These are phyloP conservation scores for Sporothrix pallida DNA, from an alignment of 2,329 filamentous ascomycete genomes.

Conservation along the genomic window DNA sequence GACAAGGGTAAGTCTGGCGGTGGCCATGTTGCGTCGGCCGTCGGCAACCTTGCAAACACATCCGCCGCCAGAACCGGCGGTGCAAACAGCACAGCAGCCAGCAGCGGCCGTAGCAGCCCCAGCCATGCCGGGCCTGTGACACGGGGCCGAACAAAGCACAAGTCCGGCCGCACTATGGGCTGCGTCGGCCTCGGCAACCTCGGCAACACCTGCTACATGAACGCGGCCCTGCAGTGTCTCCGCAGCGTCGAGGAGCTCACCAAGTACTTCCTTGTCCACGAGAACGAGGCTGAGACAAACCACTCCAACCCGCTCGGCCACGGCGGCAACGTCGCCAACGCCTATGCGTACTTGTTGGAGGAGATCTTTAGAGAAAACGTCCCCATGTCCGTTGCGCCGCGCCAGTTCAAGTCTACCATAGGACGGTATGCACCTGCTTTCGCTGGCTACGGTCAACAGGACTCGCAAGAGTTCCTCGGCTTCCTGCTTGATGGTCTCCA, in stretches of 20 bases:
- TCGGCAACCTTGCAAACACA: slow-evolving; percentile 66
- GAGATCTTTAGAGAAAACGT: slow-evolving; percentile 76
- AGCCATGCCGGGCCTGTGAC: slow-evolving; percentile 66
- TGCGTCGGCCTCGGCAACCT: slow-evolving; percentile 86
- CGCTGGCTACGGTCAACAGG: slow-evolving; percentile 93
- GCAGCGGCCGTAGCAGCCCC: slow-evolving; percentile 73
- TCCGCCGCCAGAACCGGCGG: slow-evolving; percentile 41
- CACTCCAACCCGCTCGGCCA: slow-evolving; percentile 83
- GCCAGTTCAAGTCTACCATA: slow-evolving; percentile 81
- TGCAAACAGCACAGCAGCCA: slow-evolving; percentile 46
- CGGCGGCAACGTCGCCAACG: slow-evolving; percentile 82
- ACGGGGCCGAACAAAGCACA: slow-evolving; percentile 72
- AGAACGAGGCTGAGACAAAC: slow-evolving; percentile 83
- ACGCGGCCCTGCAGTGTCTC: slow-evolving; percentile 93
- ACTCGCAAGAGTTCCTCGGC: slow-evolving; percentile 95
- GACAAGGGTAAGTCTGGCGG: slow-evolving; percentile 41
- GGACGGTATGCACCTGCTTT: slow-evolving; percentile 84
- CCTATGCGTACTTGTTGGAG: slow-evolving; percentile 77
- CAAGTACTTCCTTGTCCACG: slow-evolving; percentile 81
- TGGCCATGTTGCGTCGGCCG: slow-evolving; percentile 53
- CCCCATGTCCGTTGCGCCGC: slow-evolving; percentile 73
- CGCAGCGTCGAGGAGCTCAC: slow-evolving; percentile 92
- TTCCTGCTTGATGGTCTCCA: slow-evolving; percentile 94
- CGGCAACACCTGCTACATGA: slow-evolving; percentile 99
- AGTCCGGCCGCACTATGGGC: slow-evolving; percentile 72